phyloP scores from a whole-genome alignment of 345 rosid genomes.

The Hirschfeldia incana region DNA sequence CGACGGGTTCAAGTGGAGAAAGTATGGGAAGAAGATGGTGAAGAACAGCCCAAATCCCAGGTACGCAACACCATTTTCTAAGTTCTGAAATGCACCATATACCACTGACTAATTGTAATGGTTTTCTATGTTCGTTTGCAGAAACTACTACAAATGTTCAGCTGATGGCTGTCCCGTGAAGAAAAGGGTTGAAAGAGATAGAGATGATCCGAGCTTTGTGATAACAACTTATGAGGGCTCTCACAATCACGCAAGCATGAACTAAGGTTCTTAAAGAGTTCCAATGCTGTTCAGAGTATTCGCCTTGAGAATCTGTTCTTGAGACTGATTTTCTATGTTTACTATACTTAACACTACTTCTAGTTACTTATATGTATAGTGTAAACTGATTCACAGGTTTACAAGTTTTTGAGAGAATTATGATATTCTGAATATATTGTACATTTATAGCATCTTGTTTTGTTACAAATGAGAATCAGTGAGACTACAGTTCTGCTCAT shows the following conservation, averaged over 20 bases:
- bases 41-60: slow-evolving; percentile 93
- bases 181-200: slow-evolving; percentile 90
- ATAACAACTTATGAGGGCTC: slow-evolving; percentile 82
- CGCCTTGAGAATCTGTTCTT: slow-evolving; percentile 7
- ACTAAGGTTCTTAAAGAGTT: not conserved
- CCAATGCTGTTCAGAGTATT: not conserved
- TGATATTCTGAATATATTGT: slow-evolving; percentile 8
- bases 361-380: slow-evolving; percentile 6
- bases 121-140: slow-evolving; percentile 33
- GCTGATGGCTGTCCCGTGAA: slow-evolving; percentile 78
- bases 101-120: not conserved
- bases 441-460: slow-evolving; percentile 11
- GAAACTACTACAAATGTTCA: slow-evolving; percentile 87
- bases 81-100: not conserved
- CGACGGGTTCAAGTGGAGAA: slow-evolving; percentile 95
- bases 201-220: slow-evolving; percentile 67
- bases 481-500: not conserved
- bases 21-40: slow-evolving; percentile 97
- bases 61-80: slow-evolving; percentile 40
- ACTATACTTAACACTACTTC: slow-evolving; percentile 6
- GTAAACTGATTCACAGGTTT: not conserved
- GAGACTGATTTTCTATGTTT: slow-evolving; percentile 12
- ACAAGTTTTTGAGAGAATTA: slow-evolving; percentile 7
- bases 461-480: not conserved
- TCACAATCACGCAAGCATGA: slow-evolving; percentile 59